Conservation (phyloP, 306 rosid species). For the Lathyrus sativus region DNA sequence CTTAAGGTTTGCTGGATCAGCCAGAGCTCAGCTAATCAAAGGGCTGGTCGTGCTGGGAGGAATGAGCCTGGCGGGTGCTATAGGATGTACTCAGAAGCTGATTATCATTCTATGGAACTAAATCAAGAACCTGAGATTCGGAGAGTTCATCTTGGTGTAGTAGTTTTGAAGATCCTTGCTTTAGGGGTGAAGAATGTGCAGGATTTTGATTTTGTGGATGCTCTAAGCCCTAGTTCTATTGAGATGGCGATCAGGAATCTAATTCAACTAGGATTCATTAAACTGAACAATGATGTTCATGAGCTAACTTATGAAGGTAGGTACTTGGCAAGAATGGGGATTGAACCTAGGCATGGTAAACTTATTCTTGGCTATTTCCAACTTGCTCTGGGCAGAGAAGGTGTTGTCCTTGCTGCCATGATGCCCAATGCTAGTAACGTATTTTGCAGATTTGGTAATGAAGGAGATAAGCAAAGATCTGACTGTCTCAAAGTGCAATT, state of each 20-base stretch:
- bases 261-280: constrained; percentile 71
- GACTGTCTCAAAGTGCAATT: too few relatives aligned
- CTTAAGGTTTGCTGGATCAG: constrained; percentile 86
- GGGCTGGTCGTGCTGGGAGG: constrained; percentile 99
- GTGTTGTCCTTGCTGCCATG: too few relatives aligned
- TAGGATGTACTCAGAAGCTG: constrained; percentile 77
- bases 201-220: constrained; percentile 86
- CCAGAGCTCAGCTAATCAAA: constrained; percentile 89
- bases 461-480: too few relatives aligned
- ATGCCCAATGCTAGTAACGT: too few relatives aligned
- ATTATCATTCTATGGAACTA: constrained; percentile 64
- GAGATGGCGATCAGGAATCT: too few relatives aligned
- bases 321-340: too few relatives aligned
- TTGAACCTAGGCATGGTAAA: too few relatives aligned
- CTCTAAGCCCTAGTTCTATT: constrained; percentile 80
- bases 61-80: too few relatives aligned
- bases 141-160: constrained; percentile 96
- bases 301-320: too few relatives aligned
- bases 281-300: constrained; percentile 42
- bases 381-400: too few relatives aligned
- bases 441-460: too few relatives aligned
- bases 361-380: constrained; percentile 67
- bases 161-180: constrained; percentile 89
- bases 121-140: constrained; percentile 96
- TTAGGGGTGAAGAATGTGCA: too few relatives aligned